phyloP scores from a whole-genome alignment of 257 asterid genomes.

The Plantago elongata region DNA sequence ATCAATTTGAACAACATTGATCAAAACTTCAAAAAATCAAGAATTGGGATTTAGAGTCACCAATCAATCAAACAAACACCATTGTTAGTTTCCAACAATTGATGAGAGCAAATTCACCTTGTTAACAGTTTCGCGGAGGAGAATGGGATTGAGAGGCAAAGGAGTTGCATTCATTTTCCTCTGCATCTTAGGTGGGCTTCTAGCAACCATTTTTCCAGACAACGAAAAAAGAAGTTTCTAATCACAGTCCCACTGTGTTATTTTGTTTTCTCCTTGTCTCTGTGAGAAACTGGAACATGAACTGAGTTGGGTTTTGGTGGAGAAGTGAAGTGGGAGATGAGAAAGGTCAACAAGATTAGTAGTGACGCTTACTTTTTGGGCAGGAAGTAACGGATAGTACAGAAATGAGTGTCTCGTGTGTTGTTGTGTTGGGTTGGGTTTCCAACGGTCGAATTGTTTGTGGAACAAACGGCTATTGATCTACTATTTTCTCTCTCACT shows the following conservation, averaged over 20 bases:
- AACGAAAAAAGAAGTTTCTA: background rate
- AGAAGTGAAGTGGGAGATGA: background rate
- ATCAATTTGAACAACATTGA: background rate
- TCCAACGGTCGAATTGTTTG: conserved; percentile 10
- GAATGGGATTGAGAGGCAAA: conserved; percentile 53
- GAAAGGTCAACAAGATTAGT: background rate
- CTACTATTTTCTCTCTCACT: background rate
- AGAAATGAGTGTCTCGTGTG: background rate
- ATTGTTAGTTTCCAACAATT: too few species aligned
- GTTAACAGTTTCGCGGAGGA: conserved; percentile 60
- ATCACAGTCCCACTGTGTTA: background rate
- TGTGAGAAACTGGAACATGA: background rate
- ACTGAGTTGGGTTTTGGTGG: background rate
- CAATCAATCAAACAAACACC: too few species aligned
- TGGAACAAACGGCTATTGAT: background rate
- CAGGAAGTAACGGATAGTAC: conserved; percentile 4
- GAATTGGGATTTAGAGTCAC: too few species aligned
- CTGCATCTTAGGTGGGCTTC: conserved; percentile 66
- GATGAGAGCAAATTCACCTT: conserved; percentile 39
- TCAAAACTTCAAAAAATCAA: background rate
- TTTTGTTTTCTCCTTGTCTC: background rate
- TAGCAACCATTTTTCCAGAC: conserved; percentile 63
- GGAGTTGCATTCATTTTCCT: conserved; percentile 39
- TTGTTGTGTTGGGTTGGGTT: background rate
- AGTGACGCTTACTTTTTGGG: background rate